These are phyloP conservation scores for Lentinus tigrinus DNA, from an alignment of 768 basidiomycete species.

Conservation along the genomic window DNA sequence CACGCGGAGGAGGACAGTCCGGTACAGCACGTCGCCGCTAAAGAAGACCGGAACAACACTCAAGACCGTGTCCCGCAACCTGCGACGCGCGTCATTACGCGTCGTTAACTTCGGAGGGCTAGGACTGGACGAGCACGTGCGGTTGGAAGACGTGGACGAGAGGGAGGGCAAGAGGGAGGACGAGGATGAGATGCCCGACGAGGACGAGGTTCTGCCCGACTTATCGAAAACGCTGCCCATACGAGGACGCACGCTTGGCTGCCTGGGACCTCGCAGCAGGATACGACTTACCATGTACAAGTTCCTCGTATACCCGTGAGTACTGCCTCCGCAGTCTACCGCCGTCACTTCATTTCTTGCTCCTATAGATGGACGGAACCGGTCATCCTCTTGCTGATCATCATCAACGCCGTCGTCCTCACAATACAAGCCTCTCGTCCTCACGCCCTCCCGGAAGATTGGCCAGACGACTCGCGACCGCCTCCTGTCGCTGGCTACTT, in stretches of 20 bases:
- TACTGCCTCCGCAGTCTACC: slow-evolving; percentile 12
- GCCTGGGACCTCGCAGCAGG: slow-evolving; percentile 67
- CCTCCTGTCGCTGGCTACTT: slow-evolving; percentile 70
- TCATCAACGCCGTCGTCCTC: slow-evolving; percentile 79
- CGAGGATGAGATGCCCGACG: slow-evolving; percentile 30
- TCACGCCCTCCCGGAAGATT: slow-evolving; percentile 46
- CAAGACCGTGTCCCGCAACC: slow-evolving; percentile 52
- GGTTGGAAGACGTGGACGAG: slow-evolving; percentile 49
- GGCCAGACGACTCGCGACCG: slow-evolving; percentile 35
- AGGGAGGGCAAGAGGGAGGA: slow-evolving; percentile 31
- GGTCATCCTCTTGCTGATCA: slow-evolving; percentile 75
- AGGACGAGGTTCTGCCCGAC: slow-evolving; percentile 35
- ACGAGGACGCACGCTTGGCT: slow-evolving; percentile 76
- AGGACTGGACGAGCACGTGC: slow-evolving; percentile 58
- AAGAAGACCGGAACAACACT: slow-evolving; percentile 61
- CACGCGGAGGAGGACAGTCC: slow-evolving; percentile 43
- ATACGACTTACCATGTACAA: slow-evolving; percentile 63
- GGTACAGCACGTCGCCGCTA: slow-evolving; percentile 56
- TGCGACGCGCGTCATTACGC: slow-evolving; percentile 67
- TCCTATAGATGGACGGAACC: slow-evolving; percentile 80
- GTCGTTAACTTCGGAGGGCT: slow-evolving; percentile 77
- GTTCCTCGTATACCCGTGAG: slow-evolving; percentile 73
- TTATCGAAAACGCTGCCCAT: slow-evolving; percentile 48
- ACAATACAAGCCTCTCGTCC: slow-evolving; percentile 75
- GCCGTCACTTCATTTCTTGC: background rate